These are phyloP conservation scores for Colletotrichum chrysophilum DNA, from an alignment of 2,329 filamentous ascomycete species.

Conservation along the genomic window DNA sequence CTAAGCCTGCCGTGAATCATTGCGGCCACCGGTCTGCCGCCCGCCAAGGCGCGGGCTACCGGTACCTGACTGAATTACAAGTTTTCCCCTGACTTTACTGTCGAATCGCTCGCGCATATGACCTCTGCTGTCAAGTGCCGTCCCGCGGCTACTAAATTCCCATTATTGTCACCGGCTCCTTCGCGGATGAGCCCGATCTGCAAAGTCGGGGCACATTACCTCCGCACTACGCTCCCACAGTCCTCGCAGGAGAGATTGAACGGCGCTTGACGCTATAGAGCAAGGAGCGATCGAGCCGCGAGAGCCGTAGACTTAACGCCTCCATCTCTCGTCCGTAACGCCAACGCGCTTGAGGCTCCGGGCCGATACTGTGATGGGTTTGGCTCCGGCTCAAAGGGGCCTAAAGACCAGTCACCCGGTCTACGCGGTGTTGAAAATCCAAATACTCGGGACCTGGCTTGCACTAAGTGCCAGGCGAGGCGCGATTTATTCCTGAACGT, in stretches of 20 bases:
- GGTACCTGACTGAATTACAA: not conserved
- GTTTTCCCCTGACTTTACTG: not conserved
- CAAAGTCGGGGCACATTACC: not conserved
- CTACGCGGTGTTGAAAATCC: not conserved
- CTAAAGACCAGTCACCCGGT: not conserved
- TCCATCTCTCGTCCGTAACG: not conserved
- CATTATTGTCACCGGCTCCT: not conserved
- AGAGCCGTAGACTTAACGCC: not conserved
- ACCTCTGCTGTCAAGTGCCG: not conserved
- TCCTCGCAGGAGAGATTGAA: not conserved
- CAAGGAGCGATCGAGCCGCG: not conserved
- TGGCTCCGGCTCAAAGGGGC: not conserved
- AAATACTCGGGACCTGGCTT: not conserved
- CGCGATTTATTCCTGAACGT: not conserved
- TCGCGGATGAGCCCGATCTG: not conserved
- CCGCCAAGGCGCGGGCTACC: not conserved
- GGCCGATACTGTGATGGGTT: not conserved
- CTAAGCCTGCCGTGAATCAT: not conserved
- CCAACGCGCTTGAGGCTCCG: not conserved
- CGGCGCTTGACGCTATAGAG: not conserved
- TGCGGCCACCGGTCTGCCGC: not conserved
- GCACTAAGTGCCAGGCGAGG: not conserved
- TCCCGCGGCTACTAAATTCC: not conserved
- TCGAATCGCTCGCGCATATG: not conserved
- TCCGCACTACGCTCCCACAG: not conserved